Base-by-base conservation (phyloP, 192 early-diverging fungal species). In the Gonapodya prolifera region DNA sequence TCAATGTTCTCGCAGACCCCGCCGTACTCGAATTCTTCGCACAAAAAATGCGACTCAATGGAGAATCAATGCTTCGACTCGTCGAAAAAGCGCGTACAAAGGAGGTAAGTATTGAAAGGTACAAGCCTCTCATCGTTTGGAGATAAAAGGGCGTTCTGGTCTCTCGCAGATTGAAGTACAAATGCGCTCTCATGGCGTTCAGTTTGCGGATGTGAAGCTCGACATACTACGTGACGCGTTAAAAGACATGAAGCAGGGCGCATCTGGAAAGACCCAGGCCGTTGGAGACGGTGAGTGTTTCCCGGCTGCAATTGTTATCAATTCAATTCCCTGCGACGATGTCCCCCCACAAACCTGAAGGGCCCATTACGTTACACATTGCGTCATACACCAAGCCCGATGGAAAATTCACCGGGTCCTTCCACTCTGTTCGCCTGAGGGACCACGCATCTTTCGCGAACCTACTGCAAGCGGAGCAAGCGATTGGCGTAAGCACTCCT, bases 1-100 rank as follows among this genome's bases (percentile, higher is more conserved):
- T 61, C 23, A 8, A 61, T 23, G 23, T 16, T 61, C 23, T 61
- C 23, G 8, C 23, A 61, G 71, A 73, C 29, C 71, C 71, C 31
- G 71, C 71, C 28, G 32, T 73, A 2, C 71, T 73, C 31, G 71
- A 73, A 30, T 73, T 73, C 71, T 73, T 73, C 31, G 71, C 71
- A 13, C 71, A 73, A 29, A 18, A 32, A 29, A 73, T 73, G 71
- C 16, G 71, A 32, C 31, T 73, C 16, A 73, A 73, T 29, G 71
- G 71, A 18, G 28, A 30, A 8, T 18, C 71, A 13, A 2, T 73
- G 71, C 32, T 32, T 29, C 18, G 32, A 32, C 71, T 73, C 8
- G 71, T 32, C 8, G 71, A 73, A 73, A 73, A 73, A 29, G 32
- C 18, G 8, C 2, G 71, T 2, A 73, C 32, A 32, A 73, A 73